phyloP scores from a whole-genome alignment of 139 green algal genomes.

The Tetratostichococcus sp. region DNA sequence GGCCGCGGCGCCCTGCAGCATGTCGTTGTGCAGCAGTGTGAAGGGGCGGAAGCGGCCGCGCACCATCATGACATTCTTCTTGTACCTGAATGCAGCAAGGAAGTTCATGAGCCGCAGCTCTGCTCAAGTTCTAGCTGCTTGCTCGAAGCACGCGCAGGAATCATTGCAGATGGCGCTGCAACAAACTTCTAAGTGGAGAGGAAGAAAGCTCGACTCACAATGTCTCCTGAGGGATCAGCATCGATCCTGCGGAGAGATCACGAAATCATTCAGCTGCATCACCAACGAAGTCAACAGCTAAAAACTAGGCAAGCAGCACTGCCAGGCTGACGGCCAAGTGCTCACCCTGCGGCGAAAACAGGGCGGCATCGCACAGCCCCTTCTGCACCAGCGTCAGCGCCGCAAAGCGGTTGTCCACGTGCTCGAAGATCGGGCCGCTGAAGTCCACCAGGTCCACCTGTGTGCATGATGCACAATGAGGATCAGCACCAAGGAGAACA shows the following conservation, averaged over 20 bases:
- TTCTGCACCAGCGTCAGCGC: constrained; percentile 40
- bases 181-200: no score
- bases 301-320: no score
- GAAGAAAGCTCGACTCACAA: not conserved
- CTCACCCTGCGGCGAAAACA: constrained; percentile 32
- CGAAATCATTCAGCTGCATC: no score
- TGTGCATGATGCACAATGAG: no score
- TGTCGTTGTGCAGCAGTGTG: constrained; percentile 52
- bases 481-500: no score
- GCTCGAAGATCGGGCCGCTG: constrained; percentile 24
- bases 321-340: no score
- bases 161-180: no score
- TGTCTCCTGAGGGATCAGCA: constrained; percentile 28
- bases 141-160: no score
- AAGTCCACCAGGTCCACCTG: constrained; percentile 42
- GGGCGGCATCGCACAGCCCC: constrained; percentile 33
- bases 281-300: no score
- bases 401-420: constrained; percentile 34
- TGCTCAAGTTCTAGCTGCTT: no score
- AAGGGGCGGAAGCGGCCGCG: constrained; percentile 48
- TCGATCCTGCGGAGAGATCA: constrained; percentile 8
- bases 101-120: no score
- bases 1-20: constrained; percentile 31
- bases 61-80: constrained; percentile 49
- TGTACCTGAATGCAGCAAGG: constrained; percentile 10